phyloP scores from a whole-genome alignment of 208 protist species.

The Acanthamoeba culbertsoni region DNA sequence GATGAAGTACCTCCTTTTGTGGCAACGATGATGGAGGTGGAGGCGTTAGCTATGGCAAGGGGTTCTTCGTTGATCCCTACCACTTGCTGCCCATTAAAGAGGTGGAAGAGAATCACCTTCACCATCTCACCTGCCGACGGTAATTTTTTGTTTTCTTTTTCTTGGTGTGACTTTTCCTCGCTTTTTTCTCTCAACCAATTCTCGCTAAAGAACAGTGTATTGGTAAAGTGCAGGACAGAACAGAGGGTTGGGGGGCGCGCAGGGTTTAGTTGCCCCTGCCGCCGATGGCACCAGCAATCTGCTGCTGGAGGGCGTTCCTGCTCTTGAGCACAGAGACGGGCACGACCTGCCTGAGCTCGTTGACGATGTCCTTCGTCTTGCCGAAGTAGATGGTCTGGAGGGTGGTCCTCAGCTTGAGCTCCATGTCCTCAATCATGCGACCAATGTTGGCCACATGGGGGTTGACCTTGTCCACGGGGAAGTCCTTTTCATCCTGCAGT shows the following conservation, averaged over 20 bases:
- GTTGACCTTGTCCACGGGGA: slow-evolving; percentile 66
- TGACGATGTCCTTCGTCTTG: slow-evolving; percentile 86
- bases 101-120: slow-evolving; percentile 58
- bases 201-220: too few relatives aligned
- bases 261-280: slow-evolving; percentile 35
- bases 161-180: background rate
- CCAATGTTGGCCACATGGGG: slow-evolving; percentile 85
- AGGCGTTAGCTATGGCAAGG: background rate
- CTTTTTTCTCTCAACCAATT: background rate
- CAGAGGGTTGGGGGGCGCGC: too few relatives aligned
- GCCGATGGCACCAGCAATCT: slow-evolving; percentile 47
- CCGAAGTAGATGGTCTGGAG: slow-evolving; percentile 88
- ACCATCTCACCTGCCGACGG: background rate
- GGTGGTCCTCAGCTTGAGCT: slow-evolving; percentile 80
- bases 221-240: too few relatives aligned
- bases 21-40: background rate
- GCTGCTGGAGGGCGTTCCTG: slow-evolving; percentile 53
- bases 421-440: slow-evolving; percentile 87
- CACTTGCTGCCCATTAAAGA: slow-evolving; percentile 56
- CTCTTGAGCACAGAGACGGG: slow-evolving; percentile 13
- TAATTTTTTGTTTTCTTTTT: background rate
- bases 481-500: slow-evolving; percentile 73
- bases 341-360: slow-evolving; percentile 71
- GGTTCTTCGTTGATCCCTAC: slow-evolving; percentile 52
- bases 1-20: slow-evolving; percentile 37